These are phyloP conservation scores for Aureobasidium namibiae DNA, from an alignment of 2,329 filamentous ascomycete species.

Conservation along the genomic window DNA sequence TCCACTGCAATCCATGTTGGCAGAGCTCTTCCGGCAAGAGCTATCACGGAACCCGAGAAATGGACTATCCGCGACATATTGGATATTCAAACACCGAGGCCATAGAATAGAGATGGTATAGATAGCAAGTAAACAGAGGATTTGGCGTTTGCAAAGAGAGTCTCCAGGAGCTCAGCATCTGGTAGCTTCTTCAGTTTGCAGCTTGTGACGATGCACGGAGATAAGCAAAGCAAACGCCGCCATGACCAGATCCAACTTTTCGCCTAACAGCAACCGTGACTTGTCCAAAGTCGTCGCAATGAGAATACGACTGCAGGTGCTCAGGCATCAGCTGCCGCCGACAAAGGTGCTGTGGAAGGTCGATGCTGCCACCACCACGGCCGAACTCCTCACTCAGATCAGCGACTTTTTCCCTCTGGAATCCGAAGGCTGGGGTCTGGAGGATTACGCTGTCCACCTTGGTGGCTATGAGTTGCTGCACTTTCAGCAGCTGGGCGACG, in stretches of 20 bases:
- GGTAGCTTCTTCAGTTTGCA: neutral
- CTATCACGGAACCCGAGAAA: neutral
- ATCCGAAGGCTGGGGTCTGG: conserved; percentile 71
- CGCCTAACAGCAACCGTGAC: neutral
- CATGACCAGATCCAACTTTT: neutral
- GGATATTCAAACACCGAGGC: too few species aligned
- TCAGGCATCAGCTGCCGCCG: conserved; percentile 65
- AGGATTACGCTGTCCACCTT: conserved; percentile 82
- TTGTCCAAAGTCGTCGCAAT: conserved; percentile 32
- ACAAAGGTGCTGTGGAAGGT: conserved; percentile 65
- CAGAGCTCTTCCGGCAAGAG: neutral
- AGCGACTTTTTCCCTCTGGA: conserved; percentile 78
- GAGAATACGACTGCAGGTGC: conserved; percentile 66
- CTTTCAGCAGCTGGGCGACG: conserved; percentile 61
- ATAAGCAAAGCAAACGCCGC: neutral
- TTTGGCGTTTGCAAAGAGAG: neutral
- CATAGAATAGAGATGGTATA: neutral
- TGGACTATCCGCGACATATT: neutral
- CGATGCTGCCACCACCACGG: conserved; percentile 50
- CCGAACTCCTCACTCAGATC: conserved; percentile 67
- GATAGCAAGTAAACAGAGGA: neutral
- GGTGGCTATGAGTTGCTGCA: conserved; percentile 77
- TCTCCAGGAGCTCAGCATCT: neutral
- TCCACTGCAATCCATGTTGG: neutral
- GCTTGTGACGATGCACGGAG: neutral